These are phyloP conservation scores for Salix arbutifolia DNA, from an alignment of 345 rosid species.

Conservation along the genomic window DNA sequence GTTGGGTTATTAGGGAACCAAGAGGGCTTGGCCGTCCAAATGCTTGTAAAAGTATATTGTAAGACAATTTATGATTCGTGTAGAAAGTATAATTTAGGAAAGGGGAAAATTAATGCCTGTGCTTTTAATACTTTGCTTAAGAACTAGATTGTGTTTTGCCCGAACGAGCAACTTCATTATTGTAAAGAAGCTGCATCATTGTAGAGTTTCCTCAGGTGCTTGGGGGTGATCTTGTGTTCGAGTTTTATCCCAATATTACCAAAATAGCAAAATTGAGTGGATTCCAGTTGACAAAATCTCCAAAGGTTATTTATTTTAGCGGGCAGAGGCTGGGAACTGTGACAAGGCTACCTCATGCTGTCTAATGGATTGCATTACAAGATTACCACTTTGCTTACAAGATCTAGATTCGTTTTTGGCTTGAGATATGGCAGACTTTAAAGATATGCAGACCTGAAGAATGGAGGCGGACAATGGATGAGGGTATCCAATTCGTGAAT, in stretches of 20 bases:
- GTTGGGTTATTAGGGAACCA: not conserved
- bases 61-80: not conserved
- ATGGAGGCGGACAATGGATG: too few relatives aligned
- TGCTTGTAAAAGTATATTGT: not conserved
- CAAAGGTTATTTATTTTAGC: not conserved
- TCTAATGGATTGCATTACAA: not conserved
- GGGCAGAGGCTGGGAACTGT: not conserved
- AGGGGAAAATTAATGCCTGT: not conserved
- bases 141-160: not conserved
- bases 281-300: not conserved
- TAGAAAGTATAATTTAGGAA: not conserved
- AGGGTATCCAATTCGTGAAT: not conserved
- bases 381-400: not conserved
- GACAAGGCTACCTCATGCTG: not conserved
- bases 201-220: not conserved
- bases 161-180: not conserved
- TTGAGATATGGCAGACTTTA: not conserved
- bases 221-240: too few relatives aligned
- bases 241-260: not conserved
- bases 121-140: not conserved
- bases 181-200: not conserved
- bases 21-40: not conserved
- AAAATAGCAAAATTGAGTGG: not conserved
- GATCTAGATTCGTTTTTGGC: not conserved
- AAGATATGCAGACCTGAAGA: too few relatives aligned